Percentiles rank a stretch among this genome's conserved stretches.
phyloP scores from a whole-genome alignment of 73 alveolate genomes.

The Stentor coeruleus region DNA sequence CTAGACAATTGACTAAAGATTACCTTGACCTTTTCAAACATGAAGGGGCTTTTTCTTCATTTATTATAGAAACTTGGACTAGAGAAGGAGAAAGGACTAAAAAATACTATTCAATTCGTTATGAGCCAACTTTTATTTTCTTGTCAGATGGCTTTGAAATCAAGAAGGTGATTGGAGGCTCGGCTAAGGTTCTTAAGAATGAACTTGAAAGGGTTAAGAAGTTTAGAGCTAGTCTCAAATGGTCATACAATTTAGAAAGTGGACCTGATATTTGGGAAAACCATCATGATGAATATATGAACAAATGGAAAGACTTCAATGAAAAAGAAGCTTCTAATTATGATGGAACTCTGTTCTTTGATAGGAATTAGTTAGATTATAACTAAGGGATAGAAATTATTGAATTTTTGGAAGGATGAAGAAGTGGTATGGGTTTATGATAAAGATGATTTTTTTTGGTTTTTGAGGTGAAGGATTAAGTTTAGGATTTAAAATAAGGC shows the following conservation, averaged over 20 bases:
- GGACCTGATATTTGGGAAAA: neutral
- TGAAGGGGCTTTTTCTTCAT: neutral
- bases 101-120: neutral
- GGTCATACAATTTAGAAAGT: neutral
- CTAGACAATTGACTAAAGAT: neutral
- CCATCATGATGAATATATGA: conserved; percentile 13
- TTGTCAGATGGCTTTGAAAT: conserved; percentile 19
- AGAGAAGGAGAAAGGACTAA: conserved; percentile 7
- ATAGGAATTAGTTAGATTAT: neutral
- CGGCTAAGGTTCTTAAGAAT: conserved; percentile 11
- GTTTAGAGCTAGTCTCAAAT: neutral
- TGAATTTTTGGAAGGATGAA: too few relatives aligned
- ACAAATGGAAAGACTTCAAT: neutral
- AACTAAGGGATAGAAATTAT: too few relatives aligned
- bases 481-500: too few relatives aligned
- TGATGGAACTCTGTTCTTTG: neutral
- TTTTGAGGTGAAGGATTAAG: too few relatives aligned
- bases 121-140: conserved; percentile 27
- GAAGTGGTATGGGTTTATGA: too few relatives aligned
- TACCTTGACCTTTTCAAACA: neutral
- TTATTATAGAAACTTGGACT: neutral
- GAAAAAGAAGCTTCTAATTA: neutral
- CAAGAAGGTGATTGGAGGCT: conserved; percentile 19
- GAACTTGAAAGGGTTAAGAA: neutral
- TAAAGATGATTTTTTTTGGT: too few relatives aligned